Evolutionary conservation across 2,329 filamentous ascomycete species (phyloP).

Genomic region (Colletotrichum gigasporum): DNA sequence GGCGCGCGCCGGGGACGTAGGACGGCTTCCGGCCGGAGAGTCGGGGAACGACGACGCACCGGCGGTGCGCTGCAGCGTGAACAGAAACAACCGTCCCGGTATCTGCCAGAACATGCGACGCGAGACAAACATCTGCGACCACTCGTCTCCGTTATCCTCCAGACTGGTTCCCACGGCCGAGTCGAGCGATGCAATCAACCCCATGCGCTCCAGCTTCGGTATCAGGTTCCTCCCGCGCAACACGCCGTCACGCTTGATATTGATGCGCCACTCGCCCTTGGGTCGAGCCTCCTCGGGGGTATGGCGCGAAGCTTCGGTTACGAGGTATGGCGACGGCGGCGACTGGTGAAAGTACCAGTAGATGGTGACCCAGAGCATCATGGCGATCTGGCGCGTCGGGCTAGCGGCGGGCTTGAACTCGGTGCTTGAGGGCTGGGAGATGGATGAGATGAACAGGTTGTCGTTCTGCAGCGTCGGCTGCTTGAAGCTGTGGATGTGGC

Average conservation of each 20-base stretch:
- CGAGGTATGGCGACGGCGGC: constrained; percentile 72
- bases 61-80: constrained; percentile 75
- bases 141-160: constrained; percentile 71
- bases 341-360: constrained; percentile 98
- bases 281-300: constrained; percentile 79
- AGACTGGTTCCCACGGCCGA: constrained; percentile 75
- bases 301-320: constrained; percentile 68
- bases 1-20: constrained; percentile 57
- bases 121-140: constrained; percentile 84
- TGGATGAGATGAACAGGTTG: constrained; percentile 89
- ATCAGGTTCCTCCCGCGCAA: constrained; percentile 84
- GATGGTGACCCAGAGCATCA: constrained; percentile 95
- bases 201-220: constrained; percentile 94
- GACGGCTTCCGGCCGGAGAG: constrained; percentile 63
- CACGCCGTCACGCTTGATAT: constrained; percentile 87
- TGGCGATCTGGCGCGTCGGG: constrained; percentile 88
- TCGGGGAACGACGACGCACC: constrained; percentile 50
- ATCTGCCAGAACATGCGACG: constrained; percentile 91
- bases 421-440: constrained; percentile 81
- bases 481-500: constrained; percentile 71
- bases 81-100: constrained; percentile 86
- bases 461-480: constrained; percentile 81
- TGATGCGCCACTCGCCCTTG: constrained; percentile 86
- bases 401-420: constrained; percentile 85
- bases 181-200: constrained; percentile 79